Evolutionary conservation across 1,284 basidiomycete species (phyloP).

Genomic region (Ustilago nuda): DNA sequence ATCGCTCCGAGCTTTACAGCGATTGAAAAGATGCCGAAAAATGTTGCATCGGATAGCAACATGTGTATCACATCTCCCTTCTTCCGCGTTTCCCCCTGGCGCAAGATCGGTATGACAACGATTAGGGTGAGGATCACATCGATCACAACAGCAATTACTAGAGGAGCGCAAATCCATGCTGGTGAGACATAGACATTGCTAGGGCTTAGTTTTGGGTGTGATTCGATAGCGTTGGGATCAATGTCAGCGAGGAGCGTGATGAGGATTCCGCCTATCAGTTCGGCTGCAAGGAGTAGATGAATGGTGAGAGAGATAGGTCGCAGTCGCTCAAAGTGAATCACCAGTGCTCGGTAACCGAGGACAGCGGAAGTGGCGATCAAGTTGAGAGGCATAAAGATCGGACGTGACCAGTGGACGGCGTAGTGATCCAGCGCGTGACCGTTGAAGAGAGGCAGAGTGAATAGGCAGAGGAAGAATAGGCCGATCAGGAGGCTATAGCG

Average conservation of each 20-base stretch:
- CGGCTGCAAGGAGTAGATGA: slow-evolving; percentile 7
- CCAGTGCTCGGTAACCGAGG: slow-evolving; percentile 23
- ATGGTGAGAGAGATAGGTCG: slow-evolving; percentile 11
- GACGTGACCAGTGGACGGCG: slow-evolving; percentile 14
- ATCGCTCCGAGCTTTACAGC: slow-evolving; percentile 22
- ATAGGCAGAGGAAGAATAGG: slow-evolving; percentile 9
- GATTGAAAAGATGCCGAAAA: slow-evolving; percentile 30
- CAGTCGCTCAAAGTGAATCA: slow-evolving; percentile 28
- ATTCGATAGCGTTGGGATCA: background rate
- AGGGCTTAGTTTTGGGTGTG: background rate
- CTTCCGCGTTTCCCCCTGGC: background rate
- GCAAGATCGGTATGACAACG: slow-evolving; percentile 25
- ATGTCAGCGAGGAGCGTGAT: slow-evolving; percentile 4
- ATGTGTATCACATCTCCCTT: slow-evolving; percentile 28
- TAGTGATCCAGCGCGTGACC: background rate
- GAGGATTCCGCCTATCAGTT: slow-evolving; percentile 4
- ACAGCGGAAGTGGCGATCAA: slow-evolving; percentile 36
- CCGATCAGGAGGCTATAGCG: slow-evolving; percentile 24
- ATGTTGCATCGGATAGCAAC: slow-evolving; percentile 26
- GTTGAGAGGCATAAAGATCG: slow-evolving; percentile 14
- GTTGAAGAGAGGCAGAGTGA: slow-evolving; percentile 7
- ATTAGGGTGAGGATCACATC: slow-evolving; percentile 25
- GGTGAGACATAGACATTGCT: slow-evolving; percentile 8
- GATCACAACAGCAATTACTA: slow-evolving; percentile 21
- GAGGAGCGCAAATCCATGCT: slow-evolving; percentile 17